Conservation (phyloP, 1,139 yeast genomes). For the Hyphopichia pseudoburtonii region DNA sequence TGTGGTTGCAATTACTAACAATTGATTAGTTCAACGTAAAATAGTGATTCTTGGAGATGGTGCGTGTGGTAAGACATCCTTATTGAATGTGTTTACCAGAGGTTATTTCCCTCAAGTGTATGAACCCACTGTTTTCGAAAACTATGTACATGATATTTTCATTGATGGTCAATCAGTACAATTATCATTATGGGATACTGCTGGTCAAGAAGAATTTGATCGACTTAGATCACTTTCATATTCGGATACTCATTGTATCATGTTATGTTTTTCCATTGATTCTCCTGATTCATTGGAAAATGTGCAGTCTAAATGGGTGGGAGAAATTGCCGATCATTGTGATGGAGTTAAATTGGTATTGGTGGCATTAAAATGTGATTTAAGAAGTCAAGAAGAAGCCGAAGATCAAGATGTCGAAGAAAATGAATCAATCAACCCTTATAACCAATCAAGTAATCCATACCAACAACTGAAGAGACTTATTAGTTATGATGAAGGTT, state of each 20-base stretch:
- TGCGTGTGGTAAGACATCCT: conserved; percentile 59
- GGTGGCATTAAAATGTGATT: conserved; percentile 92
- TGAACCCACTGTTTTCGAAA: conserved; percentile 97
- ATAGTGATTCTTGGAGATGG: conserved; percentile 97
- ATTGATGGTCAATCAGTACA: conserved; percentile 94
- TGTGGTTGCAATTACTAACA: conserved; percentile 4
- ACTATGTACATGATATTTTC: conserved; percentile 95
- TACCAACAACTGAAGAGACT: conserved; percentile 49
- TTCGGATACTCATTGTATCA: conserved; percentile 94
- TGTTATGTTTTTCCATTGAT: conserved; percentile 94
- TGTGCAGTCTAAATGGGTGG: conserved; percentile 88
- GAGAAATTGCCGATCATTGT: conserved; percentile 94
- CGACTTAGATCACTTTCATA: conserved; percentile 85
- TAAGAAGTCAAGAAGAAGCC: conserved; percentile 54
- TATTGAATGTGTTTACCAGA: conserved; percentile 90
- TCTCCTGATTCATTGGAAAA: conserved; percentile 92
- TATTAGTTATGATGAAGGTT: conserved; percentile 32
- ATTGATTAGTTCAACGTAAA: conserved; percentile 65
- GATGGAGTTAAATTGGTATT: conserved; percentile 92
- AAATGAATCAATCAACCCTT: conserved; percentile 40
- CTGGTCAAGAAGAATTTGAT: conserved; percentile 98
- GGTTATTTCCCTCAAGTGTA: conserved; percentile 98
- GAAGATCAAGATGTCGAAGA: conserved; percentile 30
- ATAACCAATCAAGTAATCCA: conserved; percentile 25
- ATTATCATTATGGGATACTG: conserved; percentile 95